Evolutionary conservation across 345 rosid species (phyloP).

Genomic region (Boechera retrofracta): DNA sequence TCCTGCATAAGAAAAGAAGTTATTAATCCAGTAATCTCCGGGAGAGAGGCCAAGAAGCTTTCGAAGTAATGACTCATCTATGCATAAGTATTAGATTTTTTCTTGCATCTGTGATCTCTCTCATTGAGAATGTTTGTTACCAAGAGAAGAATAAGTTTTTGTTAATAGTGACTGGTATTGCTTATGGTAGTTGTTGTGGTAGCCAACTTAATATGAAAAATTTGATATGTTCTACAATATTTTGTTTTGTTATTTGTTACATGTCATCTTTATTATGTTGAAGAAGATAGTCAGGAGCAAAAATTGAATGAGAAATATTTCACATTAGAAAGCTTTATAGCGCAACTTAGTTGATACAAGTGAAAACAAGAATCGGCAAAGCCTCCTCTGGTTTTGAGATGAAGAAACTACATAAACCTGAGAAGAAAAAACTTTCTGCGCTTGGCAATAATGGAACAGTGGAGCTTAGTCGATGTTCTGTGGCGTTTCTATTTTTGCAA

Average conservation of each 20-base stretch:
- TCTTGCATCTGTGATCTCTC: no score
- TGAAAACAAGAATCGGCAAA: constrained; percentile 39
- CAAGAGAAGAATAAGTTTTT: neutral
- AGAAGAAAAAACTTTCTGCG: constrained; percentile 32
- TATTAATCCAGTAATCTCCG: neutral
- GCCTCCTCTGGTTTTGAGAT: constrained; percentile 32
- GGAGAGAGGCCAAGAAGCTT: neutral
- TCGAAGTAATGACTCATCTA: no score
- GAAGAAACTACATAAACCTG: constrained; percentile 34
- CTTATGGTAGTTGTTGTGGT: constrained; percentile 14
- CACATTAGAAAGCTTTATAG: constrained; percentile 28
- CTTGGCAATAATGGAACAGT: neutral
- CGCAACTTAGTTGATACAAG: constrained; percentile 27
- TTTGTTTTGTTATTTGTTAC: neutral
- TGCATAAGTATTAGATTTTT: no score
- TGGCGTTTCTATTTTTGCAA: constrained; percentile 46
- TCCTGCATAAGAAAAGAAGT: neutral
- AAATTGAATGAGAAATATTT: constrained; percentile 9
- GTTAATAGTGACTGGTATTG: neutral
- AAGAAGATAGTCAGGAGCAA: constrained; percentile 21
- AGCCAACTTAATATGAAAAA: neutral
- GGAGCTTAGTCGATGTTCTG: constrained; percentile 22
- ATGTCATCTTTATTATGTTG: constrained; percentile 1
- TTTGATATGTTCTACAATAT: neutral
- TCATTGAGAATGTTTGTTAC: no score